phyloP scores from a whole-genome alignment of 192 early-diverging fungal genomes.

The Lunasporangiospora selenospora region DNA sequence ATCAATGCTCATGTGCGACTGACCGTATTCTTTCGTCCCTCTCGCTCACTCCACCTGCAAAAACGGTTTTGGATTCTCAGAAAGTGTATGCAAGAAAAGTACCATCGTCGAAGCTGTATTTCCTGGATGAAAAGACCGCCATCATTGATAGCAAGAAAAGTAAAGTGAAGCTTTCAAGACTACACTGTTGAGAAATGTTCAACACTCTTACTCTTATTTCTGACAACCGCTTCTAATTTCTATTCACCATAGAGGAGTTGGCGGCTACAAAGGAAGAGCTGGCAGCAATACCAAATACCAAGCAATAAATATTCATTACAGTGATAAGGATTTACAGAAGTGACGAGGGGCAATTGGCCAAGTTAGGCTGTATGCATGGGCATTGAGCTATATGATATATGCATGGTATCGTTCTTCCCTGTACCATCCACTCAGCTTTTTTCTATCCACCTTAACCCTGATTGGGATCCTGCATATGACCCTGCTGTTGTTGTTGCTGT shows the following conservation, averaged over 20 bases:
- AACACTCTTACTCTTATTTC: too few relatives aligned
- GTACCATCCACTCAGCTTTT: neutral
- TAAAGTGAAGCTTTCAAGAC: too few relatives aligned
- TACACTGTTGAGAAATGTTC: too few relatives aligned
- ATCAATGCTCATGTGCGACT: too few relatives aligned
- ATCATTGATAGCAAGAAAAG: conserved; percentile 13
- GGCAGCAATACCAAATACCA: neutral
- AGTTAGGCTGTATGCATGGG: too few relatives aligned
- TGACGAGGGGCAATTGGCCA: neutral
- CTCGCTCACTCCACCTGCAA: too few relatives aligned
- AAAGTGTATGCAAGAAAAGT: conserved; percentile 29
- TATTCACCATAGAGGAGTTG: conserved; percentile 8
- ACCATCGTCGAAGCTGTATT: conserved; percentile 31
- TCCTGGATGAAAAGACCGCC: conserved; percentile 15
- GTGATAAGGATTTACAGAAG: neutral
- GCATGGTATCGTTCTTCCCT: too few relatives aligned
- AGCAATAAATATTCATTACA: neutral
- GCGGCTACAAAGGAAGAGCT: conserved; percentile 9
- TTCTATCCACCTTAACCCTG: conserved; percentile 10
- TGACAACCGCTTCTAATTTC: neutral
- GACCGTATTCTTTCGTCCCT: too few relatives aligned
- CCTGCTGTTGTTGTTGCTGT: conserved; percentile 20
- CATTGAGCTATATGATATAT: too few relatives aligned
- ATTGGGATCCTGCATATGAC: conserved; percentile 21
- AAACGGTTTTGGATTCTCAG: neutral